Percentiles rank a stretch among this genome's conserved stretches.
phyloP scores from a whole-genome alignment of 1,284 basidiomycete genomes.

The Cystobasidium sp. region DNA sequence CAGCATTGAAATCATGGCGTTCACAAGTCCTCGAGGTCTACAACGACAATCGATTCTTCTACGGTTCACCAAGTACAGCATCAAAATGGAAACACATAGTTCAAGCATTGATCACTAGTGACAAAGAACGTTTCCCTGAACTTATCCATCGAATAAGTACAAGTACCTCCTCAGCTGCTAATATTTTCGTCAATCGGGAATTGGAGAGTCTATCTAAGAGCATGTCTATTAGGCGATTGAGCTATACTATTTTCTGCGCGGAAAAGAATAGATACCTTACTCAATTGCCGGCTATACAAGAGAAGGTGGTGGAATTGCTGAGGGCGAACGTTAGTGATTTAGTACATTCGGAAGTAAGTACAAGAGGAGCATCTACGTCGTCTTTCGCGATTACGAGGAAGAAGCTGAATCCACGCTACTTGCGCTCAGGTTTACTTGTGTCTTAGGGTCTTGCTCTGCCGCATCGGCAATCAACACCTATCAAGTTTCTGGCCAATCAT shows the following conservation, averaged over 20 bases:
- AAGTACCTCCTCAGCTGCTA: constrained; percentile 73
- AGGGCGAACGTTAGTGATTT: constrained; percentile 78
- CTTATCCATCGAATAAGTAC: constrained; percentile 75
- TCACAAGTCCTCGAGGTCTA: constrained; percentile 77
- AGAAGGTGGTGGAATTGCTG: constrained; percentile 92
- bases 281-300: constrained; percentile 89
- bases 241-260: constrained; percentile 80
- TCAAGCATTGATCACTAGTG: constrained; percentile 77
- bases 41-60: constrained; percentile 85
- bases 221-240: constrained; percentile 82
- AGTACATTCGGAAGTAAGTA: constrained; percentile 81
- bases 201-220: constrained; percentile 90
- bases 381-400: not conserved
- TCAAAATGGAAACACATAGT: constrained; percentile 77
- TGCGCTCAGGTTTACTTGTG: constrained; percentile 72
- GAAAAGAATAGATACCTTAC: constrained; percentile 88
- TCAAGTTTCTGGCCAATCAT: constrained; percentile 97
- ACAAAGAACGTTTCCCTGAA: constrained; percentile 84
- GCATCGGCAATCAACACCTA: constrained; percentile 88
- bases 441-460: constrained; percentile 84
- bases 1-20: constrained; percentile 83
- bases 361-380: not conserved
- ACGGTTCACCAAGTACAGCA: constrained; percentile 65
- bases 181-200: constrained; percentile 95
- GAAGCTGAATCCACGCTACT: not conserved